Percentiles rank a stretch among this genome's conserved stretches.
phyloP scores from a whole-genome alignment of 306 rosid genomes.

The Medicago lupulina region DNA sequence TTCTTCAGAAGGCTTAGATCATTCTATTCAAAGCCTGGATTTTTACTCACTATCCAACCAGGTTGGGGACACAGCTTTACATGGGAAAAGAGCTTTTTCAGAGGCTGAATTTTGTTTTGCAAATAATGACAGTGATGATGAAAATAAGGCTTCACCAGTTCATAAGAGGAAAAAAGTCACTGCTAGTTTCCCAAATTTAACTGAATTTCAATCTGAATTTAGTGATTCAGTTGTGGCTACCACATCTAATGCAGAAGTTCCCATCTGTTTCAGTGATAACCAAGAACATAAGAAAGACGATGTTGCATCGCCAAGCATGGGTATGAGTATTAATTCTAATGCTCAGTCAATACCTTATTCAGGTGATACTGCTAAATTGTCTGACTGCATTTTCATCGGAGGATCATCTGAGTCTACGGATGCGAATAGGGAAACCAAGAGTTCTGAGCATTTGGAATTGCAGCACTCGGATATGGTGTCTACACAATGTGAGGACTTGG shows the following conservation, averaged over 20 bases:
- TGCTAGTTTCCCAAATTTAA: slow-evolving; percentile 34
- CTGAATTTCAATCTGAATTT: slow-evolving; percentile 43
- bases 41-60: slow-evolving; percentile 44
- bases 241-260: slow-evolving; percentile 49
- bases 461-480: slow-evolving; percentile 43
- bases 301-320: slow-evolving; percentile 43
- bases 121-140: slow-evolving; percentile 40
- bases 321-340: slow-evolving; percentile 33
- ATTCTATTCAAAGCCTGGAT: slow-evolving; percentile 52
- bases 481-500: slow-evolving; percentile 43
- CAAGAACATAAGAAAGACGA: slow-evolving; percentile 48
- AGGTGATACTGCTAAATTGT: slow-evolving; percentile 45
- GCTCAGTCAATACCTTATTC: slow-evolving; percentile 48
- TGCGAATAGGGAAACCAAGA: slow-evolving; percentile 43
- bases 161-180: slow-evolving; percentile 54
- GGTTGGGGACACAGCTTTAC: slow-evolving; percentile 41
- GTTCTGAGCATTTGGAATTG: slow-evolving; percentile 48
- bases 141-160: slow-evolving; percentile 42
- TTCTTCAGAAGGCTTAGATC: slow-evolving; percentile 49
- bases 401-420: slow-evolving; percentile 47
- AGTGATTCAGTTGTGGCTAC: slow-evolving; percentile 47
- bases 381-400: slow-evolving; percentile 41
- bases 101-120: slow-evolving; percentile 46
- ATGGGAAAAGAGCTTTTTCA: slow-evolving; percentile 42
- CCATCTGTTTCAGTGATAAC: slow-evolving; percentile 46